phyloP scores from a whole-genome alignment of 257 asterid species.

The Solanum piurae region DNA sequence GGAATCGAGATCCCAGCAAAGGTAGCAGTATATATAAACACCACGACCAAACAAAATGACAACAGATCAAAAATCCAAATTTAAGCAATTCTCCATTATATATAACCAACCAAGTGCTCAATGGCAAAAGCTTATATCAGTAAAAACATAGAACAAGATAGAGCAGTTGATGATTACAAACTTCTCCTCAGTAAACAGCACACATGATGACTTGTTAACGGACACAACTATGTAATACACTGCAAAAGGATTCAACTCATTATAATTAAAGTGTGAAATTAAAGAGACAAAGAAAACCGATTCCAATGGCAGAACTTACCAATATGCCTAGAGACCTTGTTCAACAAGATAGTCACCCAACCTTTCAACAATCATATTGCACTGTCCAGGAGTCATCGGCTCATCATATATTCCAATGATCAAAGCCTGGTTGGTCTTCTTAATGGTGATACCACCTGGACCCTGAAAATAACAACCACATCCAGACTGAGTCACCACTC shows the following conservation, averaged over 20 bases:
- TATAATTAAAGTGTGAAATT: not conserved
- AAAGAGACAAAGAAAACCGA: not conserved
- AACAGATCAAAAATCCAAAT: not conserved
- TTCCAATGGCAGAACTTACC: not conserved
- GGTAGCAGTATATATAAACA: not conserved
- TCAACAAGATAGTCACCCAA: conserved; percentile 31
- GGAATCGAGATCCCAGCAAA: not conserved
- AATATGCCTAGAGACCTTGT: conserved; percentile 11
- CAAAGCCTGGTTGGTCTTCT: conserved; percentile 29
- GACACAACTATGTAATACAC: not conserved
- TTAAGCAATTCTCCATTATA: not conserved
- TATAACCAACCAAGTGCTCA: conserved; percentile 3
- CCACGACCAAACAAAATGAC: not conserved
- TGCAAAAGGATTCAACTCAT: conserved; percentile 1
- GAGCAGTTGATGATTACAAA: not conserved
- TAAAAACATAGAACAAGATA: not conserved
- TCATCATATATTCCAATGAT: conserved; percentile 30
- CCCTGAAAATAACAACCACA: conserved; percentile 13
- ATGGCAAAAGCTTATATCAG: not conserved
- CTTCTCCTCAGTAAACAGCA: conserved; percentile 7
- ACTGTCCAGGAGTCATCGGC: conserved; percentile 35
- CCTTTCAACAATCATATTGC: conserved; percentile 37
- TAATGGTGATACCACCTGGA: conserved; percentile 30
- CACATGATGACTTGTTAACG: conserved; percentile 4
- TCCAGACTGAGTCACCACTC: not conserved